Percentiles rank a stretch among this genome's conserved stretches.
Conservation (phyloP, 1,139 yeast genomes). For the Debaryomycetaceae sp. region DNA sequence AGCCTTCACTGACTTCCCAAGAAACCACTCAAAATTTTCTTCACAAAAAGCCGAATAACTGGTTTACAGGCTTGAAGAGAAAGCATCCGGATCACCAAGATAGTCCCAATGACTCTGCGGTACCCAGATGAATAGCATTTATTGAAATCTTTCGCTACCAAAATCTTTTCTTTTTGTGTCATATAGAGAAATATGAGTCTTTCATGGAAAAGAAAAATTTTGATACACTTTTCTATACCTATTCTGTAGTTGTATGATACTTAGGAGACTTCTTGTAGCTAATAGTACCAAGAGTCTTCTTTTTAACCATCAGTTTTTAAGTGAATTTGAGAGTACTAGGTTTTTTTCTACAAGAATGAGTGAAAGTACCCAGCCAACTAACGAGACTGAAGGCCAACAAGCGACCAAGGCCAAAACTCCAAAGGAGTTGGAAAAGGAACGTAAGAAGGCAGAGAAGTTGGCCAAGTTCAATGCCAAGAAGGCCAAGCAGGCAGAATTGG, state of each 20-base stretch:
- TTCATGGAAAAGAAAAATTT: slow-evolving; percentile 3
- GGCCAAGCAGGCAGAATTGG: slow-evolving; percentile 63
- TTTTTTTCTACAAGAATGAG: slow-evolving; percentile 10
- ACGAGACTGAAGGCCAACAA: slow-evolving; percentile 14
- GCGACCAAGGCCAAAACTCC: slow-evolving; percentile 51
- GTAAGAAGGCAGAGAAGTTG: slow-evolving; percentile 93
- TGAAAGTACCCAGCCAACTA: slow-evolving; percentile 10
- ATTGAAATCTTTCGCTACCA: no score
- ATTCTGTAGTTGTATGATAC: slow-evolving; percentile 16
- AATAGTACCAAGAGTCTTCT: slow-evolving; percentile 7
- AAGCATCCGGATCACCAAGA: slow-evolving; percentile 7
- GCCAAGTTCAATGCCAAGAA: slow-evolving; percentile 94
- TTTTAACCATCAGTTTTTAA: slow-evolving; percentile 4
- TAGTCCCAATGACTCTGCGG: no score
- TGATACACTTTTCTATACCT: slow-evolving; percentile 1
- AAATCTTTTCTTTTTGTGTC: background rate
- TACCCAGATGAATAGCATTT: no score
- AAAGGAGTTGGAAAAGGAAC: slow-evolving; percentile 85
- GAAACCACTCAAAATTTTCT: slow-evolving; percentile 2
- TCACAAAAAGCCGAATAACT: slow-evolving; percentile 2
- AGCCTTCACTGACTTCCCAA: slow-evolving; percentile 1
- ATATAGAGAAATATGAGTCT: background rate
- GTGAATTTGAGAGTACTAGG: slow-evolving; percentile 5
- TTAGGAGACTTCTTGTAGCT: slow-evolving; percentile 17
- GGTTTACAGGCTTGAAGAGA: slow-evolving; percentile 23